A percentile compares a stretch with the other conserved stretches of the same genome.
These are phyloP conservation scores for Acacia crassicarpa DNA, from an alignment of 306 rosid species.

Conservation along the genomic window DNA sequence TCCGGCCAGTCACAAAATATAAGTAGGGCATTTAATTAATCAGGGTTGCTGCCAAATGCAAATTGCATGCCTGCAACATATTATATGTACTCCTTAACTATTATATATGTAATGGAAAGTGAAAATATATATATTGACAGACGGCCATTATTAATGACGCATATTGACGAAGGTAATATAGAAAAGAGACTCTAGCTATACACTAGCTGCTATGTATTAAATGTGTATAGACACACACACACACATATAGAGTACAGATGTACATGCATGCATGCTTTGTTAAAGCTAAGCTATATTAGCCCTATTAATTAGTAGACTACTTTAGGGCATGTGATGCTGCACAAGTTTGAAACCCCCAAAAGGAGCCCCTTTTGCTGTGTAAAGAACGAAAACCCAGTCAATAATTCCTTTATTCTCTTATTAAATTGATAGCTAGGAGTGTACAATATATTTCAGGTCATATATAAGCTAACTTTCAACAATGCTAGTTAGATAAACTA, in stretches of 20 bases:
- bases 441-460: no score
- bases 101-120: background rate
- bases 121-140: background rate
- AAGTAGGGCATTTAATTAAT: background rate
- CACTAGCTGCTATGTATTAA: background rate
- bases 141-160: background rate
- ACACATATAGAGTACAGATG: no score
- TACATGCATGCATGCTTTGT: background rate
- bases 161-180: background rate
- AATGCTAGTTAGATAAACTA: no score
- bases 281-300: conserved; percentile 2
- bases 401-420: background rate
- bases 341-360: conserved; percentile 2
- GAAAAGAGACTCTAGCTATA: conserved; percentile 3
- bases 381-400: background rate
- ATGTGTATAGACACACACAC: no score
- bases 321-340: conserved; percentile 26
- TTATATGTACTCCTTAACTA: background rate
- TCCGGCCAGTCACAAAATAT: background rate
- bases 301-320: conserved; percentile 14
- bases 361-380: background rate
- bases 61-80: background rate
- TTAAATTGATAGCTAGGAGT: background rate
- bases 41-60: background rate
- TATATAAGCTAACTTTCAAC: no score